Conservation (phyloP, 345 rosid genomes). For the Triadica sebifera region DNA sequence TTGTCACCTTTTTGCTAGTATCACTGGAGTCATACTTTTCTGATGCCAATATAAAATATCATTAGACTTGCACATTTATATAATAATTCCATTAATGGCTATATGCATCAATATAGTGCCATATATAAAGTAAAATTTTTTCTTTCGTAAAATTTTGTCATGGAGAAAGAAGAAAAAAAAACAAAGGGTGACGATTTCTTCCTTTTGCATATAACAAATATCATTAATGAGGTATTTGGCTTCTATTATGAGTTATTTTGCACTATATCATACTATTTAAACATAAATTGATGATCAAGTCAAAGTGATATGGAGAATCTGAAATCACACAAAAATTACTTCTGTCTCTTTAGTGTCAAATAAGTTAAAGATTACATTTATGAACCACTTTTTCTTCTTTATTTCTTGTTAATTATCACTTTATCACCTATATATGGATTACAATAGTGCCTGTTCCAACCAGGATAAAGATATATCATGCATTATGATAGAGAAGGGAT, state of each 20-base stretch:
- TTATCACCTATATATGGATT: background rate
- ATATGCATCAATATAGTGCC: too few relatives aligned
- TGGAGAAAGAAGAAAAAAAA: too few relatives aligned
- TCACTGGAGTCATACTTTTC: background rate
- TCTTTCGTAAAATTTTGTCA: too few relatives aligned
- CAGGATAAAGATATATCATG: background rate
- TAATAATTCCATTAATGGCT: too few relatives aligned
- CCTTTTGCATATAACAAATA: background rate
- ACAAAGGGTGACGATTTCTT: too few relatives aligned
- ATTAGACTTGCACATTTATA: background rate
- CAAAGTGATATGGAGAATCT: background rate
- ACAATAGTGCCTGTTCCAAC: background rate
- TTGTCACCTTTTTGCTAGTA: background rate
- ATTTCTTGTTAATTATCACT: background rate
- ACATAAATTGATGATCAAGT: background rate
- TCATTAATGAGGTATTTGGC: background rate
- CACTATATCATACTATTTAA: background rate
- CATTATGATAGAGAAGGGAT: background rate
- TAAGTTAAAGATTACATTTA: background rate
- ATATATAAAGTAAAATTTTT: too few relatives aligned
- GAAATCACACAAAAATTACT: background rate
- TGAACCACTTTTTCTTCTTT: background rate
- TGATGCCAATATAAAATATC: background rate
- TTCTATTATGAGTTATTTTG: background rate
- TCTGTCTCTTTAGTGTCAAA: background rate